Percentiles rank a stretch among this genome's conserved stretches.
Conservation (phyloP, 192 early-diverging fungal genomes). For the Ambispora gerdemannii region DNA sequence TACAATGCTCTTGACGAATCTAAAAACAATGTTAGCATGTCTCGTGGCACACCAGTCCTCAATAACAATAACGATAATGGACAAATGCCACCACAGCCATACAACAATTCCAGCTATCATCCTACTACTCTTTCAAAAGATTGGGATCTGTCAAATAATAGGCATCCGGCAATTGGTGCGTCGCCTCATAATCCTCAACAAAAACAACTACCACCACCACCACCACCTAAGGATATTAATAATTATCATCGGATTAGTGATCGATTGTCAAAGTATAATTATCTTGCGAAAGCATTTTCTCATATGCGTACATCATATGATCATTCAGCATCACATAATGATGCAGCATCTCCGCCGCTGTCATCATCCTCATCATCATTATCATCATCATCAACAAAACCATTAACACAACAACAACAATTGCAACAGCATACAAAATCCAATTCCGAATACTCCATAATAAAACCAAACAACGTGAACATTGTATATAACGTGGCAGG, state of each 20-base stretch:
- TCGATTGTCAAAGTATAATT: slow-evolving; percentile 42
- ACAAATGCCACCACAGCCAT: not conserved
- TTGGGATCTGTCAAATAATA: not conserved
- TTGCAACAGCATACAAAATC: not conserved
- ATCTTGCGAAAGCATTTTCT: slow-evolving; percentile 39
- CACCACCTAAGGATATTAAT: too few species aligned
- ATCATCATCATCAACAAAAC: too few species aligned
- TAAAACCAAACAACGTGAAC: not conserved
- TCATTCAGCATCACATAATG: not conserved
- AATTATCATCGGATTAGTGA: slow-evolving; percentile 12
- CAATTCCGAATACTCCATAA: not conserved
- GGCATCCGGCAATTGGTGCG: not conserved
- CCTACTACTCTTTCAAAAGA: not conserved
- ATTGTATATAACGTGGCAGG: not conserved
- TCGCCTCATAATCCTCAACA: not conserved
- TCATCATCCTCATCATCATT: too few species aligned
- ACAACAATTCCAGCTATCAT: not conserved
- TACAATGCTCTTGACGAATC: too few species aligned
- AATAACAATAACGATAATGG: not conserved
- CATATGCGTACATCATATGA: slow-evolving; percentile 37
- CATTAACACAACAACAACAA: not conserved
- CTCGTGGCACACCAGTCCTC: not conserved
- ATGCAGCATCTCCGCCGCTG: too few species aligned
- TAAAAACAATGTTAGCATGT: too few species aligned
- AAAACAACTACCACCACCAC: too few species aligned